Evolutionary conservation across 805 yeast genomes (phyloP).

Genomic region (Saturnispora sanitii): DNA sequence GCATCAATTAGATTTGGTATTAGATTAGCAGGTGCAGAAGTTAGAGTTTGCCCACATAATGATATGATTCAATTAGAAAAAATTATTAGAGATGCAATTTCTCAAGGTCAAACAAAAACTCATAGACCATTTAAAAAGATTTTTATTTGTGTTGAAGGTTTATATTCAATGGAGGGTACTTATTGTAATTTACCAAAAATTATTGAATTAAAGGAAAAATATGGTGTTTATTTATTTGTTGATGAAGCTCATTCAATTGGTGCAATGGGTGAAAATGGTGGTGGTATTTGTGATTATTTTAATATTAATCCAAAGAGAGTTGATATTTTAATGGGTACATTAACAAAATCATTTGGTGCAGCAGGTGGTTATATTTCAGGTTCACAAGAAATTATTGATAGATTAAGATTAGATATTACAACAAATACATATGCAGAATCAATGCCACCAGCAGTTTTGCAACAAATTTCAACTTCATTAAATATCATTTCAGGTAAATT

Average conservation of each 20-base stretch:
- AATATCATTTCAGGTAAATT: constrained; percentile 70
- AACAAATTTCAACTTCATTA: constrained; percentile 77
- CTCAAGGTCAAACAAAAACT: constrained; percentile 89
- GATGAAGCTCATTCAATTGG: constrained; percentile 99
- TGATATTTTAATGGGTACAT: constrained; percentile 94
- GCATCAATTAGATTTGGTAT: constrained; percentile 94
- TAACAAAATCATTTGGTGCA: constrained; percentile 96
- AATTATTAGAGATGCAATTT: constrained; percentile 70
- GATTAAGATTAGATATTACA: constrained; percentile 61
- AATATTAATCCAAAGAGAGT: constrained; percentile 64
- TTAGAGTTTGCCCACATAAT: constrained; percentile 85
- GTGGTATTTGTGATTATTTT: constrained; percentile 92
- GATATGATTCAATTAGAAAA: constrained; percentile 75
- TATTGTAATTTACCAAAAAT: constrained; percentile 71
- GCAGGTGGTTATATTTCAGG: constrained; percentile 98
- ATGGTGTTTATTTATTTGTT: constrained; percentile 81
- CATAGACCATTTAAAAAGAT: constrained; percentile 95
- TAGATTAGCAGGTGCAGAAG: constrained; percentile 85
- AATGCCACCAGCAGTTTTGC: constrained; percentile 82
- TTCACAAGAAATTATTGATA: constrained; percentile 54
- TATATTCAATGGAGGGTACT: constrained; percentile 90
- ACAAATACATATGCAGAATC: constrained; percentile 75
- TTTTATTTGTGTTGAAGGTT: constrained; percentile 81
- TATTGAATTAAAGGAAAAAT: constrained; percentile 65
- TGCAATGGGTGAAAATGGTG: constrained; percentile 92